Evolutionary conservation across 495 filamentous ascomycete species (phyloP).

Genomic region (Cladorrhinum samala): DNA sequence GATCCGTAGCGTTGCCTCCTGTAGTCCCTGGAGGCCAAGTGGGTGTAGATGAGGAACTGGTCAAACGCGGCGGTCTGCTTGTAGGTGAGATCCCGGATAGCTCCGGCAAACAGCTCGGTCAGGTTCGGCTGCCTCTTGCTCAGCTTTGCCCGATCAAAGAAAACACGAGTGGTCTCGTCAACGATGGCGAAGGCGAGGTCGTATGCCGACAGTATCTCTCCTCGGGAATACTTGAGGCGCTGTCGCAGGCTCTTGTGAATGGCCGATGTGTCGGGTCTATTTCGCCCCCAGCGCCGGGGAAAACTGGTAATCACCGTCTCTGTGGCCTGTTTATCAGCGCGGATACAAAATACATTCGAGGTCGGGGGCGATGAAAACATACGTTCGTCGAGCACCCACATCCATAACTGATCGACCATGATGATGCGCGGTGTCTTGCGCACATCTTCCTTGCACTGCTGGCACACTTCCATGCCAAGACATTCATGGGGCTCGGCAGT

Average conservation of each 20-base stretch:
- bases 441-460: conserved; percentile 24
- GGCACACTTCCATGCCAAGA: conserved; percentile 16
- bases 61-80: conserved; percentile 31
- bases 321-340: conserved; percentile 6
- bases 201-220: conserved; percentile 57
- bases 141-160: conserved; percentile 50
- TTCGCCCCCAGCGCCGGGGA: conserved; percentile 56
- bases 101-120: conserved; percentile 58
- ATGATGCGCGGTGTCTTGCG: conserved; percentile 52
- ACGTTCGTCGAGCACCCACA: conserved; percentile 54
- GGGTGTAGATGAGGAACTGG: conserved; percentile 29
- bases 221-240: conserved; percentile 22
- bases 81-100: conserved; percentile 49
- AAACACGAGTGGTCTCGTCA: conserved; percentile 54
- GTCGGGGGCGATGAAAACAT: conserved; percentile 3
- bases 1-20: conserved; percentile 13
- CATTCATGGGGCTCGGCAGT: conserved; percentile 16
- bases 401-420: conserved; percentile 67
- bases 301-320: conserved; percentile 58
- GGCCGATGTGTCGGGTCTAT: conserved; percentile 57
- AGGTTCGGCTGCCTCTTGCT: conserved; percentile 47
- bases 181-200: conserved; percentile 58
- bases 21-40: conserved; percentile 22
- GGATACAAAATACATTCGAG: background rate
- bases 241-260: conserved; percentile 51